Evolutionary conservation across 225 moss, liverwort and hornwort species (phyloP).

Genomic region (Polytrichum formosum): DNA sequence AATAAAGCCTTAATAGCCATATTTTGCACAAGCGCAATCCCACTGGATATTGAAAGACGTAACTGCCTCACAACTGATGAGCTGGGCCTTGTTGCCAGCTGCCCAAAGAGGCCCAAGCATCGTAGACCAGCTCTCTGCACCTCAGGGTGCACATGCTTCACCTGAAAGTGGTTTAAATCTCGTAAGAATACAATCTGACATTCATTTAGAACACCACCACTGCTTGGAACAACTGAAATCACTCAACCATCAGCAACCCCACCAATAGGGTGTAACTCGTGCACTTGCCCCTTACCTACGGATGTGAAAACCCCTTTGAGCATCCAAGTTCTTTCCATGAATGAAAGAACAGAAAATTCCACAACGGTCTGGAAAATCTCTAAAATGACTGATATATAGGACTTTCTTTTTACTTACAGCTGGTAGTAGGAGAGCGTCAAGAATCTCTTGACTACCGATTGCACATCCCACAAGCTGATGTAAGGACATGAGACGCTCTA

Average conservation of each 20-base stretch:
- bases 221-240: no score
- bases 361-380: no score
- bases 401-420: slow-evolving; percentile 49
- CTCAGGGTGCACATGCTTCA: slow-evolving; percentile 76
- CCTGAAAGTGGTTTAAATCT: slow-evolving; percentile 45
- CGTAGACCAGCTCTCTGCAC: slow-evolving; percentile 80
- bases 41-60: slow-evolving; percentile 48
- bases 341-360: no score
- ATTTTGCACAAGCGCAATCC: slow-evolving; percentile 60
- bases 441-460: slow-evolving; percentile 80
- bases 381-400: no score
- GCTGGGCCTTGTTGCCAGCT: slow-evolving; percentile 53
- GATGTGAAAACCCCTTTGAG: no score
- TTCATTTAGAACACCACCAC: neutral
- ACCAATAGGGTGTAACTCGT: no score
- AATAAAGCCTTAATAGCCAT: slow-evolving; percentile 88
- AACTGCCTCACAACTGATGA: slow-evolving; percentile 60
- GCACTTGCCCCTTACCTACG: no score
- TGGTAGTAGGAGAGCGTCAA: slow-evolving; percentile 76
- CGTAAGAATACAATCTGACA: slow-evolving; percentile 6
- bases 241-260: no score
- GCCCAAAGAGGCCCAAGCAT: slow-evolving; percentile 81
- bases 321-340: no score
- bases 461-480: slow-evolving; percentile 59
- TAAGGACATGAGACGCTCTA: slow-evolving; percentile 64